Conservation (phyloP, 228 moss, liverwort and hornwort species). For the Sphagnum fallax region DNA sequence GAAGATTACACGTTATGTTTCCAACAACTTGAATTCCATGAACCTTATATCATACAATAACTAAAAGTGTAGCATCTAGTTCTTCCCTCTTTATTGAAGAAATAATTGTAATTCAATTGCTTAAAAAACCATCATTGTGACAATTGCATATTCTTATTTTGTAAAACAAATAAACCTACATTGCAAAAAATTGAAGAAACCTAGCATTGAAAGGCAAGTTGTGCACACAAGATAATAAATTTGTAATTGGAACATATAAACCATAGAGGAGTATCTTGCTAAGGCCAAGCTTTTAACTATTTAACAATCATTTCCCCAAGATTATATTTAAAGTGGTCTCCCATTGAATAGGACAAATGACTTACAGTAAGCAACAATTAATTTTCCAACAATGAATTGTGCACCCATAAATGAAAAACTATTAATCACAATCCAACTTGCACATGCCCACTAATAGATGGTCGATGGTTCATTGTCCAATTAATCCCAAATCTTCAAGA, state of each 20-base stretch:
- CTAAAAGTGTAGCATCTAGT: too few species aligned
- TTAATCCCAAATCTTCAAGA: neutral
- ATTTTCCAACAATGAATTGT: too few species aligned
- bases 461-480: neutral
- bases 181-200: neutral
- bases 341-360: conserved; percentile 59
- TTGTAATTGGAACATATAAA: too few species aligned
- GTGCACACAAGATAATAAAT: too few species aligned
- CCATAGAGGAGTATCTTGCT: conserved; percentile 26
- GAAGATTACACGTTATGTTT: too few species aligned
- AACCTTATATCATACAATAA: too few species aligned
- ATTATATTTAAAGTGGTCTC: conserved; percentile 48
- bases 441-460: too few species aligned
- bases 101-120: neutral
- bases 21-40: too few species aligned
- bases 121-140: neutral
- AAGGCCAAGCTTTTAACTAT: conserved; percentile 55
- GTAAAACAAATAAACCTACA: neutral
- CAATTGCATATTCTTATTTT: neutral
- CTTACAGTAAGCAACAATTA: conserved; percentile 14
- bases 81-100: too few species aligned
- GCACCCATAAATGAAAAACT: too few species aligned
- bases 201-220: neutral
- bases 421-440: too few species aligned
- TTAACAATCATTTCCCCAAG: conserved; percentile 54